These are phyloP conservation scores for Backusella tuberculispora DNA, from an alignment of 192 early-diverging fungal genomes.

Conservation along the genomic window DNA sequence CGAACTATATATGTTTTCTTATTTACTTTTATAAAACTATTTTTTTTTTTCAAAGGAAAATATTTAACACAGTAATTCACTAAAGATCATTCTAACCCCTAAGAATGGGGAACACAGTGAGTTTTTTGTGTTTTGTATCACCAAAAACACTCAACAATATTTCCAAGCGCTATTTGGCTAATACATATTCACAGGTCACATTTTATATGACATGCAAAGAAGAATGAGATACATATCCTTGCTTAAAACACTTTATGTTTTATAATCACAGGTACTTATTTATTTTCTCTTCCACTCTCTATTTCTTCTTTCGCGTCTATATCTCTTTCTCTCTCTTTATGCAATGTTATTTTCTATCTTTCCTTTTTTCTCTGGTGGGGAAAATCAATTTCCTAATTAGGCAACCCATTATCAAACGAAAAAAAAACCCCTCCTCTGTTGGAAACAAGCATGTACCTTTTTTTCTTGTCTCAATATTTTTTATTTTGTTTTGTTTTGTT, in stretches of 20 bases:
- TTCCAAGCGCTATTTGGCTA: background rate
- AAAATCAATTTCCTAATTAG: background rate
- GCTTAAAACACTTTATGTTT: background rate
- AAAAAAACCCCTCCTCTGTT: background rate
- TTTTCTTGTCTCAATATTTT: background rate
- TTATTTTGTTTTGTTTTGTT: background rate
- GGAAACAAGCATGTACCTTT: background rate
- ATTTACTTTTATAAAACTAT: background rate
- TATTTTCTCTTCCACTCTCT: background rate
- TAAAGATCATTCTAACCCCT: slow-evolving; percentile 13
- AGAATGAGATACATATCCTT: background rate
- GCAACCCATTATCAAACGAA: background rate
- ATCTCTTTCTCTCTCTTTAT: background rate
- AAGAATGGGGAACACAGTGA: background rate
- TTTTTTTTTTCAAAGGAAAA: background rate
- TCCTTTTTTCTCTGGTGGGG: background rate
- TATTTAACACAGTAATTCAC: background rate
- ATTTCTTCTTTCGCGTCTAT: background rate
- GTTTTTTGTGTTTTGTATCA: background rate
- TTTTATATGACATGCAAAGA: background rate
- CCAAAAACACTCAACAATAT: background rate
- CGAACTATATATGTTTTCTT: background rate
- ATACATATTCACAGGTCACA: background rate
- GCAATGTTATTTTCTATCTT: background rate
- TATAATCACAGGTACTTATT: background rate